Base-by-base conservation (phyloP, 768 basidiomycete genomes). In the Hygrophoropsis aurantiaca region DNA sequence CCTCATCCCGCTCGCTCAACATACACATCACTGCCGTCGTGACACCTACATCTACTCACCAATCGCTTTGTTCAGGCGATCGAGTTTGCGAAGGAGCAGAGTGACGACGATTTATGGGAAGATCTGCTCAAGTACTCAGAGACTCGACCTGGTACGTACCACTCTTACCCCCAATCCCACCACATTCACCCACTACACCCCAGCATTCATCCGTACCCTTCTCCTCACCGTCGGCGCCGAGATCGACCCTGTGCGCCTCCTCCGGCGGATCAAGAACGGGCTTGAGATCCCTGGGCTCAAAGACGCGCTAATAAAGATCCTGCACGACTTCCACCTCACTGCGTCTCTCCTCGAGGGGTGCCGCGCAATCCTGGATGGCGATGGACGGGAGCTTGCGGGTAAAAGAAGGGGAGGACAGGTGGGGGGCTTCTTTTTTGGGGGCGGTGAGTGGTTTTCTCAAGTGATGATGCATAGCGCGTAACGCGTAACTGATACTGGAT, bases 21-120 rank as follows among this genome's bases (percentile, higher is more conserved):
- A 18, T 11, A 43, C 30, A 26, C n/a, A 23, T 18, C 42, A 24
- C 23, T 32, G 15, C 24, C 33, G 11, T 16, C n/a, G n/a, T n/a
- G n/a, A n/a, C n/a, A n/a, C n/a, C n/a, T n/a, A 19, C 21, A 18
- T 18, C 24, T 24, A 30, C 10, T 21, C 21, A 25, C 5, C 19
- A 30, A 9, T 13, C 7, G 36, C 24, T 8, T 26, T 18, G 26
- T 30, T 1, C 36, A 93, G 91, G 93, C 95, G 3, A 98, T 99
- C 58, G 95, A 97, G 49, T 99, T 99, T 53, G 95, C 94, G 2
- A 95, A 94, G 59, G 94, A 97, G 63, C 95, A 97, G 64, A 87
- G 85, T 43, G 97, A 98, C 53, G 87, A 94, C 51, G 97, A 98
- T 62, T 80, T 99, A 0, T 99, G 95, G 97, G 95, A 98, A 58